Percentiles rank a stretch among this genome's conserved stretches.
Conservation (phyloP, 768 basidiomycete genomes). For the Cystofilobasidium capitatum region DNA sequence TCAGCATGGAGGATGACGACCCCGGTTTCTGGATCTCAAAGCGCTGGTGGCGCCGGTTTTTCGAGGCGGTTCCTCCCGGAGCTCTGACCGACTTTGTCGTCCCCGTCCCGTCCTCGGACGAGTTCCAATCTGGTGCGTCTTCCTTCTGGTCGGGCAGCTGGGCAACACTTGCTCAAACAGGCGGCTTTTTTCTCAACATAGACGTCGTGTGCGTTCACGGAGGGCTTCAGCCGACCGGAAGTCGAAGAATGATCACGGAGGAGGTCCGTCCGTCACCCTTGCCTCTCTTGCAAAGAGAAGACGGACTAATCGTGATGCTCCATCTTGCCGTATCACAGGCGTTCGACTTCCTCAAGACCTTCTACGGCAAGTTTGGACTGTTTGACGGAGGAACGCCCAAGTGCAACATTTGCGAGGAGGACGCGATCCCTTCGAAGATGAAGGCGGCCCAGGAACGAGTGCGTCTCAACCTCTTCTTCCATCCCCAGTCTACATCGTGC, state of each 20-base stretch:
- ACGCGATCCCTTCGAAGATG: not conserved
- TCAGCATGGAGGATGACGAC: not conserved
- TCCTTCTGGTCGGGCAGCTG: not conserved
- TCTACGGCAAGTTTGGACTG: not conserved
- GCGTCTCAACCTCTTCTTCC: too few species aligned
- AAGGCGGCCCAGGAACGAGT: slow-evolving; percentile 14
- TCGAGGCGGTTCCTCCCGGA: not conserved
- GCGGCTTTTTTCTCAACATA: not conserved
- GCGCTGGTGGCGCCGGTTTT: not conserved
- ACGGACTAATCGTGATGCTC: too few species aligned
- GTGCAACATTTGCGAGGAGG: not conserved
- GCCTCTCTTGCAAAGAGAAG: too few species aligned
- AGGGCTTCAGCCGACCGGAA: not conserved
- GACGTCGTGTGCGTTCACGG: slow-evolving; percentile 6
- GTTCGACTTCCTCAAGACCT: not conserved
- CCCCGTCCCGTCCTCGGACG: too few species aligned
- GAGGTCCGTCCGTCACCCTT: too few species aligned
- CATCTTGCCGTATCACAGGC: slow-evolving; percentile 8
- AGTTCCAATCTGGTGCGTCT: slow-evolving; percentile 1
- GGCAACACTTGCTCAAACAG: not conserved
- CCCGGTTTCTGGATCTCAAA: not conserved
- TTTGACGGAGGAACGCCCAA: not conserved
- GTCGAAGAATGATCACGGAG: too few species aligned
- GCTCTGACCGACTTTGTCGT: slow-evolving; percentile 4
- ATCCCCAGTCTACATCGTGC: too few species aligned